Evolutionary conservation across 805 yeast species (phyloP).

Genomic region (Yarrowia osloensis): DNA sequence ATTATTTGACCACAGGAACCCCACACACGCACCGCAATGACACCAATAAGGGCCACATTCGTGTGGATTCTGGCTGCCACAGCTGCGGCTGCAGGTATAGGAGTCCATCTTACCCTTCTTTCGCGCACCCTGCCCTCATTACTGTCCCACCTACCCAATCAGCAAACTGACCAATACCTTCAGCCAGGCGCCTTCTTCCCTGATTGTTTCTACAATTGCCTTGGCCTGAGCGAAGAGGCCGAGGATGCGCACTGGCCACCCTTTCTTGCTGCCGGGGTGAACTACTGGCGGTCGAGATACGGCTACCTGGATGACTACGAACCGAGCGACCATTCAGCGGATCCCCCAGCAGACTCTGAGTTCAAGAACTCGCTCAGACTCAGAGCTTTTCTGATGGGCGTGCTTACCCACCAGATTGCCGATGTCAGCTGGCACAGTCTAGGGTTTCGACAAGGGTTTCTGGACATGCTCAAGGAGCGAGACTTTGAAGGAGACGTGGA

Average conservation of each 20-base stretch:
- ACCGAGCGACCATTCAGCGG: not conserved
- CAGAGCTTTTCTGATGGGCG: constrained; percentile 59
- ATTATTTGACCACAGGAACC: not conserved
- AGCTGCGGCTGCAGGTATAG: constrained; percentile 3
- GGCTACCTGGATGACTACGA: constrained; percentile 14
- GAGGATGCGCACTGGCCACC: constrained; percentile 75
- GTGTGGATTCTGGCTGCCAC: not conserved
- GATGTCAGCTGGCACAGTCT: constrained; percentile 72
- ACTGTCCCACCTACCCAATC: constrained; percentile 32
- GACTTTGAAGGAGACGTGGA: constrained; percentile 57
- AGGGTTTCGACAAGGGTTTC: constrained; percentile 56
- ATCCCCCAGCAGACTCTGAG: constrained; percentile 1
- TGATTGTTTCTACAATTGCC: constrained; percentile 65
- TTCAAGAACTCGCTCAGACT: constrained; percentile 42
- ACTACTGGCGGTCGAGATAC: constrained; percentile 47
- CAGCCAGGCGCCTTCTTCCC: constrained; percentile 69
- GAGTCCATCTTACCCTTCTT: constrained; percentile 18
- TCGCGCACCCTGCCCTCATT: constrained; percentile 14
- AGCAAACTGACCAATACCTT: constrained; percentile 37
- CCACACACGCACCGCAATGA: not conserved
- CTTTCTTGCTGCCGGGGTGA: constrained; percentile 52
- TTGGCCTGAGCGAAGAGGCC: constrained; percentile 53
- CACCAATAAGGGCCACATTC: not conserved
- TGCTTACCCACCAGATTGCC: constrained; percentile 62
- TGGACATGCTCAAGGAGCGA: constrained; percentile 51